phyloP scores from a whole-genome alignment of 2,329 filamentous ascomycete species.

The Pyrenochaeta sp. region DNA sequence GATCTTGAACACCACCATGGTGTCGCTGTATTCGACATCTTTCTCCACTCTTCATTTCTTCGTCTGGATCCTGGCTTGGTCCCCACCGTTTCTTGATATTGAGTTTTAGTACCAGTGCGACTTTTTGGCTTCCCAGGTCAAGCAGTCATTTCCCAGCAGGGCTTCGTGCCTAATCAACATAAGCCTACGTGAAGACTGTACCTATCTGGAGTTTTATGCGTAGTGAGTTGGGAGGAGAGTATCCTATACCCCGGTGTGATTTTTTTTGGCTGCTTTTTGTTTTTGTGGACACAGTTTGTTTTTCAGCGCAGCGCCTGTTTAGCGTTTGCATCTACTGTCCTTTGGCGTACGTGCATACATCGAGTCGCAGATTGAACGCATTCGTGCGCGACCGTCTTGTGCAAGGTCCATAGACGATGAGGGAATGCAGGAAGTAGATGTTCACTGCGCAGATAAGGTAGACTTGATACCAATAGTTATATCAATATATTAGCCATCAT shows the following conservation, averaged over 20 bases:
- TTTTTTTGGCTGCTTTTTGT: slow-evolving; percentile 5
- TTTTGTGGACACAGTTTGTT: slow-evolving; percentile 3
- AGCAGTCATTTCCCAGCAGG: background rate
- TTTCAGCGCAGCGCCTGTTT: background rate
- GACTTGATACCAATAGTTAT: too few relatives aligned
- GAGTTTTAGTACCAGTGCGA: slow-evolving; percentile 14
- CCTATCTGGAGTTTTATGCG: slow-evolving; percentile 18
- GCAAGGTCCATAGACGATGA: too few relatives aligned
- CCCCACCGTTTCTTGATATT: slow-evolving; percentile 18
- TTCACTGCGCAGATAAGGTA: too few relatives aligned
- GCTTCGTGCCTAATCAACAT: background rate
- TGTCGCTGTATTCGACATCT: background rate
- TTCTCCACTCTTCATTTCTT: slow-evolving; percentile 15
- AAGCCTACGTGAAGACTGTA: background rate
- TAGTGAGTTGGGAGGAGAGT: slow-evolving; percentile 25
- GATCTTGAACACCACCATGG: background rate
- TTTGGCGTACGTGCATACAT: background rate
- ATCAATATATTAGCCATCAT: too few relatives aligned
- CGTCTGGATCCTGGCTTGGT: slow-evolving; percentile 25
- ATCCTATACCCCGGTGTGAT: slow-evolving; percentile 40
- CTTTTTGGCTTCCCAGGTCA: background rate
- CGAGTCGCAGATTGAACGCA: background rate
- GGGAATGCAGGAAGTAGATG: too few relatives aligned
- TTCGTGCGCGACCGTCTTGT: too few relatives aligned
- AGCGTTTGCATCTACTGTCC: slow-evolving; percentile 1